Conservation (phyloP, 2,329 filamentous ascomycete genomes). For the Nigrospora oryzae region DNA sequence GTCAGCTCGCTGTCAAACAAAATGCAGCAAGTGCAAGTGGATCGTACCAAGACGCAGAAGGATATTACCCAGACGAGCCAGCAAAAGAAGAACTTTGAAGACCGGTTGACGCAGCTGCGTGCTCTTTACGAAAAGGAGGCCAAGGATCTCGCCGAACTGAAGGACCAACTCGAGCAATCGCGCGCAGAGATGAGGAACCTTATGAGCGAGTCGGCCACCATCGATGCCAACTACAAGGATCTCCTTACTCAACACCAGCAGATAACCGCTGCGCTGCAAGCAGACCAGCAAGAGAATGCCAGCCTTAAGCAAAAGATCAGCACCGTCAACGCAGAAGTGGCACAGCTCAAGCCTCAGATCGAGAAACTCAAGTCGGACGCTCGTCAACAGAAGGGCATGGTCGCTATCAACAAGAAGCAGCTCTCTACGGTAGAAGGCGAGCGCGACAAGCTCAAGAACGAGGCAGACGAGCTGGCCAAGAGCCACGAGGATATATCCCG, state of each 20-base stretch:
- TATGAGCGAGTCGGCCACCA: constrained; percentile 71
- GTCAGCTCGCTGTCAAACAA: constrained; percentile 85
- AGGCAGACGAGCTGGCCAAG: constrained; percentile 62
- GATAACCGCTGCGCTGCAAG: constrained; percentile 63
- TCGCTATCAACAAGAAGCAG: constrained; percentile 98
- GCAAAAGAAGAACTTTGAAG: constrained; percentile 91
- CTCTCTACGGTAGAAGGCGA: constrained; percentile 82
- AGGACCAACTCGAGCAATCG: constrained; percentile 68
- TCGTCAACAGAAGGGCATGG: constrained; percentile 89
- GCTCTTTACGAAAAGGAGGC: constrained; percentile 90
- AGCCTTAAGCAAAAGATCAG: constrained; percentile 82
- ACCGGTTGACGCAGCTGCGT: constrained; percentile 77
- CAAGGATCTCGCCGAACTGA: constrained; percentile 72
- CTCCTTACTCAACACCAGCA: constrained; percentile 76
- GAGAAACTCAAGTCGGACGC: constrained; percentile 91
- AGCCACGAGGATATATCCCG: constrained; percentile 50
- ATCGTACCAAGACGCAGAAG: constrained; percentile 70
- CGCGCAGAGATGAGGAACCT: constrained; percentile 77
- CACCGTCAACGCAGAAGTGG: constrained; percentile 72
- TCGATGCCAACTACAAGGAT: constrained; percentile 76
- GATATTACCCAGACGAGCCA: constrained; percentile 73
- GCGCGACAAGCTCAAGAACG: constrained; percentile 75
- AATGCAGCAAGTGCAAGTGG: constrained; percentile 85
- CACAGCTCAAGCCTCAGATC: constrained; percentile 77
- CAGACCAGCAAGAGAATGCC: constrained; percentile 83